Percentiles rank a stretch among this genome's conserved stretches.
Conservation (phyloP, 2,329 filamentous ascomycete species). For the Penicillium aurantiogriseum region DNA sequence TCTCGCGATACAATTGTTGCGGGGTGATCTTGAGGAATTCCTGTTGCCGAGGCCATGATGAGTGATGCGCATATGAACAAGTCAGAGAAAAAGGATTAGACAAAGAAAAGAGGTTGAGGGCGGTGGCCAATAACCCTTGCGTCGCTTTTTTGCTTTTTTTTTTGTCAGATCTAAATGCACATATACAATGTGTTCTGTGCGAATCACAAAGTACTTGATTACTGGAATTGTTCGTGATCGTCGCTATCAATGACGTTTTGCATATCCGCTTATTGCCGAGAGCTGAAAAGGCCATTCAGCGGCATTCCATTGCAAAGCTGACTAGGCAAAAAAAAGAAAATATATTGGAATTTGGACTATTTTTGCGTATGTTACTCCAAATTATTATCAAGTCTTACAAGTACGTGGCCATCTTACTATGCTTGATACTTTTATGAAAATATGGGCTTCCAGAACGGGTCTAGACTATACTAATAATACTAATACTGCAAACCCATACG, state of each 20-base stretch:
- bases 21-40: conserved; percentile 57
- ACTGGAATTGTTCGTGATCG: not conserved
- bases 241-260: conserved; percentile 4
- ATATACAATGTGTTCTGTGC: not conserved
- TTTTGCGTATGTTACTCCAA: not conserved
- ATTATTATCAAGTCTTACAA: not conserved
- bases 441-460: no score
- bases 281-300: not conserved
- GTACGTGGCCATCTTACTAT: not conserved
- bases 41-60: conserved; percentile 67
- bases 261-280: not conserved
- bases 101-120: not conserved
- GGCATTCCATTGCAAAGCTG: not conserved
- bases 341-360: no score
- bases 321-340: not conserved
- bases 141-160: not conserved
- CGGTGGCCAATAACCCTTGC: not conserved
- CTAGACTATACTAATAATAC: no score
- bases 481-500: no score
- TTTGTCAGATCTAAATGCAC: not conserved
- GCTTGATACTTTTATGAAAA: no score
- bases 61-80: not conserved
- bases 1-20: conserved; percentile 49
- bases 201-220: not conserved
- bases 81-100: not conserved